These are phyloP conservation scores for Daedaleopsis nitida DNA, from an alignment of 768 basidiomycete genomes.

Conservation along the genomic window DNA sequence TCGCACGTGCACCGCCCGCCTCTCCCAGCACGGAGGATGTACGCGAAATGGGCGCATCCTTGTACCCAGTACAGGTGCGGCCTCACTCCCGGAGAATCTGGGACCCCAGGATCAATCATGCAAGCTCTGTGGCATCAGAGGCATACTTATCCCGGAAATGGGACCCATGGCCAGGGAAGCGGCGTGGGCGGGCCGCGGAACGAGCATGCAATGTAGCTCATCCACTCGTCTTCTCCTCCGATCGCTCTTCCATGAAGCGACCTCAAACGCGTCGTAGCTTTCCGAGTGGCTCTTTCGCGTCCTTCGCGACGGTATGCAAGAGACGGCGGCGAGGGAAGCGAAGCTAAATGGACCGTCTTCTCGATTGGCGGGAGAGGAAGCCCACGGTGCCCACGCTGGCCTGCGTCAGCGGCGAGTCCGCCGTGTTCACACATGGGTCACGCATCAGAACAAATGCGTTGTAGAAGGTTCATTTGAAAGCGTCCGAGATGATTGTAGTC, in stretches of 20 bases:
- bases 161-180: background rate
- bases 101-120: background rate
- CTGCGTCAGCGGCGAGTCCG: background rate
- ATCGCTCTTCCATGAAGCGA: background rate
- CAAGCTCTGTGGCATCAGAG: background rate
- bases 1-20: slow-evolving; percentile 22
- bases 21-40: background rate
- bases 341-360: background rate
- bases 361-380: background rate
- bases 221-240: background rate
- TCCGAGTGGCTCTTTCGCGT: background rate
- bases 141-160: background rate
- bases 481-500: background rate
- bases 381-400: background rate
- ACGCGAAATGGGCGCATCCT: background rate
- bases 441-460: background rate
- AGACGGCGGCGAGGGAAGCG: background rate
- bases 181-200: background rate
- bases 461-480: background rate
- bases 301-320: background rate
- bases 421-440: background rate
- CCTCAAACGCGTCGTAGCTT: background rate
- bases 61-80: background rate
- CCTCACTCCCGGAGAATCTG: background rate
- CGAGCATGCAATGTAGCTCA: background rate